Evolutionary conservation across 257 asterid species (phyloP).

Genomic region (Lycium barbarum): DNA sequence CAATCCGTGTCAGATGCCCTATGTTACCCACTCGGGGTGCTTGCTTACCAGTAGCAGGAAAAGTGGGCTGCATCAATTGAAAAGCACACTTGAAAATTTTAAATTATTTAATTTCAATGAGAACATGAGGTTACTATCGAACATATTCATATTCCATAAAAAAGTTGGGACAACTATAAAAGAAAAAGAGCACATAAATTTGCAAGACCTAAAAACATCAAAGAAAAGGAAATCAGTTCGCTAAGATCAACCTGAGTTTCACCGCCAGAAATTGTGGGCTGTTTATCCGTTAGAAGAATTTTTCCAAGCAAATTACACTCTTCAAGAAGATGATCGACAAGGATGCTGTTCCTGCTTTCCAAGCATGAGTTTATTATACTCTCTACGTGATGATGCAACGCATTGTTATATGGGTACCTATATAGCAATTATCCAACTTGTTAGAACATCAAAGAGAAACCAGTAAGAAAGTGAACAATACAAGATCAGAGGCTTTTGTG

Average conservation of each 20-base stretch:
- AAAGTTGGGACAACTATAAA: conserved; percentile 9
- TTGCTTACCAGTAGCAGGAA: conserved; percentile 62
- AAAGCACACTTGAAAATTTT: conserved; percentile 27
- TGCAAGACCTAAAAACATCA: conserved; percentile 3
- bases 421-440: conserved; percentile 24
- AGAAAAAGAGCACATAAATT: background rate
- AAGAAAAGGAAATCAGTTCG: background rate
- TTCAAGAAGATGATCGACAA: conserved; percentile 71
- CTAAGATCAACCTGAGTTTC: conserved; percentile 55
- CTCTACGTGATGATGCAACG: conserved; percentile 94
- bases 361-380: conserved; percentile 84
- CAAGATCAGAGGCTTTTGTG: conserved; percentile 12
- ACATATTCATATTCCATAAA: background rate
- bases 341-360: conserved; percentile 72
- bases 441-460: conserved; percentile 23
- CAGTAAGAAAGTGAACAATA: background rate
- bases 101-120: conserved; percentile 21
- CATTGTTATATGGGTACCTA: conserved; percentile 95
- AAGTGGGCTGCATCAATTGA: conserved; percentile 71
- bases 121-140: conserved; percentile 24
- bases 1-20: conserved; percentile 84
- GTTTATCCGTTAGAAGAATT: conserved; percentile 74
- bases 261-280: conserved; percentile 59
- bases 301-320: conserved; percentile 74
- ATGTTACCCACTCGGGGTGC: conserved; percentile 82